Evolutionary conservation across 164 flowering plant species (phyloP), one percentile per base, ranked within the genome.

Genomic region (Dillenia suffruticosa): DNA sequence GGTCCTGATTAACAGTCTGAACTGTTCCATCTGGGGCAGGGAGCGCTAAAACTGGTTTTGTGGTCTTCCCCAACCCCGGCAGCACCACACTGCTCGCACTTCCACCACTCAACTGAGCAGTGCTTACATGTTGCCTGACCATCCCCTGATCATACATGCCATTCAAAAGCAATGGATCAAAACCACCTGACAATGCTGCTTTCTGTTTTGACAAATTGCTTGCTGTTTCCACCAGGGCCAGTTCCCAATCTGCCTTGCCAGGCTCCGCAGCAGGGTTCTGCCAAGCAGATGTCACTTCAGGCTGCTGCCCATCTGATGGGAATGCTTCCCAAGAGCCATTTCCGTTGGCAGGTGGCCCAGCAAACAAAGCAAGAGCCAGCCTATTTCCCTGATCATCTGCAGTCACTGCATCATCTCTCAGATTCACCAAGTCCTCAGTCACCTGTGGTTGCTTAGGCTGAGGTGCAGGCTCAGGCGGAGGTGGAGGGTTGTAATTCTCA

Each of bases 101-200:
- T 10, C 96, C 89, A 26, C 92, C 89, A 9, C 66, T 80, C 65
- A 77, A 14, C 51, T 81, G 84, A 6, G 77, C 17, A 45, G 75
- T 72, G 72, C 79, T 77, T 56, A 60, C 68, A 50, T 84, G 86
- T 53, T 84, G 90, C 66, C 76, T 84, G 60, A 83, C 90, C 9
- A 74, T 73, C 12, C 94, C 89, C 44, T 88, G 94, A 69, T 86
- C 88, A 74, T 88, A 88, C 92, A 90, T 86, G 12, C 90, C 90
- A 56, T 79, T 80, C 70, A 90, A 63, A 13, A 90, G 47, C 74
- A 86, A 61, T 1, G 88, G 77, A 62, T 90, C 97, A 17, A 88
- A 75, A 4, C 97, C 89, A 51, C 92, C 97, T 0, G 61, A 85
- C 72, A 84, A 16, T 22, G 80, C 68, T 3, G 88, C 84, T 66